Evolutionary conservation across 441 rosid species (phyloP).

Genomic region (Bocquillonia castaneifolia): DNA sequence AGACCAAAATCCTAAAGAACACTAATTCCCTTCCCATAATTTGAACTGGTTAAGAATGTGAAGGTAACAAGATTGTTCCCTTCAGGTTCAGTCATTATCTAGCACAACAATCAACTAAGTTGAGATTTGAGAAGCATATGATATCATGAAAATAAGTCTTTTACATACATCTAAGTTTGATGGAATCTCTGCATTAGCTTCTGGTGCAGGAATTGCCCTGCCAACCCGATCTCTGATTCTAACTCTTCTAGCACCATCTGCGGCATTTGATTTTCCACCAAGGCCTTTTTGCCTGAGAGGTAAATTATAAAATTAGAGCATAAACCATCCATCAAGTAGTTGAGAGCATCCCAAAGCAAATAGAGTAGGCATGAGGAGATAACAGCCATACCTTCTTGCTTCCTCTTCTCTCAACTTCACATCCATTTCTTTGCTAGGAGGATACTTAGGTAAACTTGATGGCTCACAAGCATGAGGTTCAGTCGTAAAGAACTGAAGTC

Average conservation of each 20-base stretch:
- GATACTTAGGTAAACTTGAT: conserved; percentile 78
- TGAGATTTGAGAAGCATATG: neutral
- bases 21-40: neutral
- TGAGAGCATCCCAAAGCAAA: conserved; percentile 13
- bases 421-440: conserved; percentile 91
- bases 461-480: conserved; percentile 86
- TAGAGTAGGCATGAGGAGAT: conserved; percentile 9
- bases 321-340: conserved; percentile 22
- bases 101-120: neutral
- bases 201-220: conserved; percentile 80
- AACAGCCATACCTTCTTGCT: conserved; percentile 59
- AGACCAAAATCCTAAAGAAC: neutral
- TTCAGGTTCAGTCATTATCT: neutral
- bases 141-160: neutral
- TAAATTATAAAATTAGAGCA: conserved; percentile 15
- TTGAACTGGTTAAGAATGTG: neutral
- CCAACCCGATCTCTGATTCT: conserved; percentile 58
- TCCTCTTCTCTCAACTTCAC: conserved; percentile 75
- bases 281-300: conserved; percentile 54
- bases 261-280: conserved; percentile 45
- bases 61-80: neutral
- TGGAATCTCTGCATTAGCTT: conserved; percentile 88
- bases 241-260: conserved; percentile 54
- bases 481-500: conserved; percentile 65
- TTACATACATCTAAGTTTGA: conserved; percentile 60